Percentiles rank a stretch among this genome's conserved stretches.
Evolutionary conservation across 2,329 filamentous ascomycete species (phyloP).

Genomic region (Colletotrichum tropicicola): DNA sequence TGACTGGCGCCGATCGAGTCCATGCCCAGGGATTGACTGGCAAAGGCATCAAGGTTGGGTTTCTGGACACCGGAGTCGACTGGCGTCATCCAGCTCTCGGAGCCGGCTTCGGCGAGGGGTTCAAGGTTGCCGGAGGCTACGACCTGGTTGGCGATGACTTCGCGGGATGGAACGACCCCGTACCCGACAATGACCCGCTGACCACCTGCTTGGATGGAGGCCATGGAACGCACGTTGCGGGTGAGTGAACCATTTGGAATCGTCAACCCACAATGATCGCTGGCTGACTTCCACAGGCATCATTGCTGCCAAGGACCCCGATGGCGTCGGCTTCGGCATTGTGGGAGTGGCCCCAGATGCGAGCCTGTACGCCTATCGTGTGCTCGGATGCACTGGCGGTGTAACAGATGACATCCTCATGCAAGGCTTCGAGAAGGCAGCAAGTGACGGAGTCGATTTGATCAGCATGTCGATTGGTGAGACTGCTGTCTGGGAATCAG

Average conservation of each 20-base stretch:
- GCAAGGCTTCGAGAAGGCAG: conserved; percentile 18
- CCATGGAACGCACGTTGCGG: conserved; percentile 56
- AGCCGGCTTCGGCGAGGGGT: conserved; percentile 19
- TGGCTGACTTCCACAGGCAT: not conserved
- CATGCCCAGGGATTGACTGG: conserved; percentile 47
- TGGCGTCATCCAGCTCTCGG: conserved; percentile 42
- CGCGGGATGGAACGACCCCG: conserved; percentile 36
- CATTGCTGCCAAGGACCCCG: conserved; percentile 12
- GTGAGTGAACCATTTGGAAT: conserved; percentile 34
- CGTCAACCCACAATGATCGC: too few species aligned
- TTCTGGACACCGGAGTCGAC: conserved; percentile 51
- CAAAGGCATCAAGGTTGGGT: conserved; percentile 47
- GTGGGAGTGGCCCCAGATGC: conserved; percentile 41
- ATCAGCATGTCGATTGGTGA: conserved; percentile 25
- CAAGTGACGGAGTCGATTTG: conserved; percentile 15
- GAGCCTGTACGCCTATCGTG: conserved; percentile 35
- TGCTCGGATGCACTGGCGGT: conserved; percentile 5
- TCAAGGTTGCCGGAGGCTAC: conserved; percentile 34
- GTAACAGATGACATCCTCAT: conserved; percentile 18
- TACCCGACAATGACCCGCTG: conserved; percentile 14
- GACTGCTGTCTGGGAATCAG: conserved; percentile 12
- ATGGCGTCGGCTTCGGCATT: conserved; percentile 14
- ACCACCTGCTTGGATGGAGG: conserved; percentile 34
- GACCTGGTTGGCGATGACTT: conserved; percentile 41
- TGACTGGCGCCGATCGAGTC: conserved; percentile 47